These are phyloP conservation scores for Trametes meyenii DNA, from an alignment of 768 basidiomycete genomes.

Conservation along the genomic window DNA sequence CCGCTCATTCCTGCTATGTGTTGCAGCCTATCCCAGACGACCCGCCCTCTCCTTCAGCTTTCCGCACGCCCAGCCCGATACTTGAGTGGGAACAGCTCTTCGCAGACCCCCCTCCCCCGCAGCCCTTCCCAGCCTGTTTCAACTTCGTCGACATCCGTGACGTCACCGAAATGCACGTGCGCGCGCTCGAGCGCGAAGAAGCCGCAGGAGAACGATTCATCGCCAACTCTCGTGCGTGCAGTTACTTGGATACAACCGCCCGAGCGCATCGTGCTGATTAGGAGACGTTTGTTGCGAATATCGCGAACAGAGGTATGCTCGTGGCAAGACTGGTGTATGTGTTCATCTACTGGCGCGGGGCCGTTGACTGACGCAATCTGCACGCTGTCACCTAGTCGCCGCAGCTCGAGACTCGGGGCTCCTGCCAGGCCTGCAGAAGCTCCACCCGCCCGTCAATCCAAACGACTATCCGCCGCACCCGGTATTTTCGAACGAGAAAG, in stretches of 20 bases:
- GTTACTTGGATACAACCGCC: not conserved
- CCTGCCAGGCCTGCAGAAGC: not conserved
- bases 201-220: slow-evolving; percentile 46
- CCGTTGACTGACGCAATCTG: not conserved
- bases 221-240: slow-evolving; percentile 31
- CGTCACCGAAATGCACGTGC: slow-evolving; percentile 33
- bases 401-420: slow-evolving; percentile 2
- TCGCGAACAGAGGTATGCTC: slow-evolving; percentile 6
- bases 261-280: not conserved
- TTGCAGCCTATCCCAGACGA: not conserved
- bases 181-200: slow-evolving; percentile 32
- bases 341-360: not conserved
- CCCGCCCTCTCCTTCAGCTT: not conserved
- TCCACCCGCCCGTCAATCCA: not conserved
- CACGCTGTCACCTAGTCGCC: slow-evolving; percentile 12
- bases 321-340: slow-evolving; percentile 26
- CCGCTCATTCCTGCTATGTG: not conserved
- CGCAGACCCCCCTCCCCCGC: not conserved
- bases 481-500: slow-evolving; percentile 34
- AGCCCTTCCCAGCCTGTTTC: not conserved
- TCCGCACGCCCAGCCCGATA: not conserved
- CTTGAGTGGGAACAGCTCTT: not conserved
- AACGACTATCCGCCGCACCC: not conserved
- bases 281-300: not conserved
- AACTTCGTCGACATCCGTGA: slow-evolving; percentile 41